These are phyloP conservation scores for Rhododendron molle DNA, from an alignment of 148 eudicot species.

Conservation along the genomic window DNA sequence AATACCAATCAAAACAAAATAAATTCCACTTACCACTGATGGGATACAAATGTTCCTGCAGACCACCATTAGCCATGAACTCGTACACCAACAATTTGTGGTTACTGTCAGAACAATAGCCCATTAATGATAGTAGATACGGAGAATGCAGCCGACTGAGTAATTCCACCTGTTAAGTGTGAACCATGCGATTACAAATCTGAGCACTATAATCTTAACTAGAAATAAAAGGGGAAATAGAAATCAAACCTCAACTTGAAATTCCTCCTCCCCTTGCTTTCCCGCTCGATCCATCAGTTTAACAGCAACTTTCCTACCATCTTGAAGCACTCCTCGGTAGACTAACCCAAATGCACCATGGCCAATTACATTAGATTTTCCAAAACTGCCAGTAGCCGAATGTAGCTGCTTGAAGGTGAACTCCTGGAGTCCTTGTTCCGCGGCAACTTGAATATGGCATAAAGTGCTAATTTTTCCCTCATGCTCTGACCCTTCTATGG, in stretches of 20 bases:
- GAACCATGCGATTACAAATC: conserved; percentile 15
- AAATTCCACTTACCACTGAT: conserved; percentile 43
- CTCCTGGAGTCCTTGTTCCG: conserved; percentile 67
- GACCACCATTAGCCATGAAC: conserved; percentile 93
- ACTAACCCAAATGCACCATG: conserved; percentile 92
- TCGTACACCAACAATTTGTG: conserved; percentile 84
- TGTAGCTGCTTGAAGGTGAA: conserved; percentile 87
- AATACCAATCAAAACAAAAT: neutral
- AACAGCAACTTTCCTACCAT: conserved; percentile 84
- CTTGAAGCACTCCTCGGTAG: conserved; percentile 77
- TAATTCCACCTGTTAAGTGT: conserved; percentile 71
- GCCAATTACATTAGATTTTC: conserved; percentile 84
- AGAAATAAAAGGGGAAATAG: neutral
- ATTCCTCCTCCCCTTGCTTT: conserved; percentile 95
- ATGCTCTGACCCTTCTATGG: conserved; percentile 44
- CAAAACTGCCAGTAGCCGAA: conserved; percentile 84
- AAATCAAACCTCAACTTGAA: conserved; percentile 73
- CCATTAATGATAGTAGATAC: conserved; percentile 71
- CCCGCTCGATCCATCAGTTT: conserved; percentile 90
- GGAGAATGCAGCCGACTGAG: conserved; percentile 76
- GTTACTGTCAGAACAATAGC: conserved; percentile 78
- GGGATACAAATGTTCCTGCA: conserved; percentile 86
- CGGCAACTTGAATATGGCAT: conserved; percentile 44
- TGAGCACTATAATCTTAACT: neutral
- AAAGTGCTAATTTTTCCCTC: conserved; percentile 40